Percentiles rank a stretch among this genome's conserved stretches.
Conservation (phyloP, 2,329 filamentous ascomycete species). For the Rhytidhysteron rufulum region DNA sequence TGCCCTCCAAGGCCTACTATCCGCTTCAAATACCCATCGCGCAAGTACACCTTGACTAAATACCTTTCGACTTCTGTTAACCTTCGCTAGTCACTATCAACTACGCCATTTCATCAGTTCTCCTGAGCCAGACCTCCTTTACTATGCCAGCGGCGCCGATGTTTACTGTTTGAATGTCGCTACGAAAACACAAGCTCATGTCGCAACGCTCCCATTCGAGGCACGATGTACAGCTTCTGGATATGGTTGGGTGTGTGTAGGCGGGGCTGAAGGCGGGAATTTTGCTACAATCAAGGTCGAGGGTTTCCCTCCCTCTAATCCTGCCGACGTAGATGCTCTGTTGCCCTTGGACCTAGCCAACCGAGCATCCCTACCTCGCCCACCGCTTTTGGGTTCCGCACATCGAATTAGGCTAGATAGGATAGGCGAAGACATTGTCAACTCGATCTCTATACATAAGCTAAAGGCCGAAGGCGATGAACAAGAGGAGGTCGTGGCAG, state of each 20-base stretch:
- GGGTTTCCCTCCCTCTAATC: constrained; percentile 37
- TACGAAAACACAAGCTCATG: constrained; percentile 68
- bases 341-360: constrained; percentile 50
- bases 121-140: constrained; percentile 71
- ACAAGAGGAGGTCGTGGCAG: constrained; percentile 62
- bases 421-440: constrained; percentile 62
- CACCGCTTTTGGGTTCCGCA: constrained; percentile 36
- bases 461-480: constrained; percentile 38
- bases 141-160: constrained; percentile 75
- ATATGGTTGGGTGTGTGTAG: constrained; percentile 85
- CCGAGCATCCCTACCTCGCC: constrained; percentile 21
- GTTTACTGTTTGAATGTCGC: constrained; percentile 57
- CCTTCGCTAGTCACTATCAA: constrained; percentile 68
- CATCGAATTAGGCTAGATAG: constrained; percentile 50
- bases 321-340: constrained; percentile 53
- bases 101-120: constrained; percentile 86
- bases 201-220: constrained; percentile 63
- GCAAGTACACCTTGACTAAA: constrained; percentile 28
- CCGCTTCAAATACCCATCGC: constrained; percentile 47
- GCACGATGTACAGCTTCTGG: constrained; percentile 85
- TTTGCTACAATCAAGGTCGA: constrained; percentile 73
- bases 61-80: background rate
- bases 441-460: constrained; percentile 63
- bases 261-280: constrained; percentile 77
- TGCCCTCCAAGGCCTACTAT: constrained; percentile 44